Conservation (phyloP, 495 filamentous ascomycete species). For the Penicillium pancosmium region DNA sequence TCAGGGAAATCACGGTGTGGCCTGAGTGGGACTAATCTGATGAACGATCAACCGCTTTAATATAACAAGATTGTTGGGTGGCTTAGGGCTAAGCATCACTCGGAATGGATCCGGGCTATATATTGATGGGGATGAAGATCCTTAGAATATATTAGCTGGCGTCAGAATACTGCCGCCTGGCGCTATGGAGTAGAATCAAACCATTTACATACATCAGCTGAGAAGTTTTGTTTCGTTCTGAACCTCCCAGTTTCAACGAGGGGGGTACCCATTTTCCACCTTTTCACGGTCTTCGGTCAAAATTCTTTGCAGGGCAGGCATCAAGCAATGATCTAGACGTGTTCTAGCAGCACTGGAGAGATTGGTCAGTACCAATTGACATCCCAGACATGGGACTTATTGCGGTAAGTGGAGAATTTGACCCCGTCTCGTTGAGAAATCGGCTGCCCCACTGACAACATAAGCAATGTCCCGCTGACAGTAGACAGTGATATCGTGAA, state of each 20-base stretch:
- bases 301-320: background rate
- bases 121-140: background rate
- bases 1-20: constrained; percentile 21
- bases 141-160: background rate
- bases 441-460: background rate
- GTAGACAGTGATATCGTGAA: background rate
- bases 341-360: background rate
- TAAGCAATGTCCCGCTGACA: background rate
- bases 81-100: background rate
- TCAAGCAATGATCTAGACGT: background rate
- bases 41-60: background rate
- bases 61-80: constrained; percentile 1
- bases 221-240: too few relatives aligned
- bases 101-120: background rate
- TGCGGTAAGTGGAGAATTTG: background rate
- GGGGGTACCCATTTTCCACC: background rate
- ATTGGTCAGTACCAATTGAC: background rate
- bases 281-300: background rate
- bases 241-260: background rate
- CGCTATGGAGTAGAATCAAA: too few relatives aligned
- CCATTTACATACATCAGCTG: too few relatives aligned
- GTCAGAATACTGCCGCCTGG: background rate
- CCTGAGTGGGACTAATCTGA: constrained; percentile 18
- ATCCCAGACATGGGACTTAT: background rate
- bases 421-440: background rate